Percentiles rank a stretch among this genome's conserved stretches.
These are phyloP conservation scores for Penicillium sp. DNA, from an alignment of 2,329 filamentous ascomycete genomes.

Conservation along the genomic window DNA sequence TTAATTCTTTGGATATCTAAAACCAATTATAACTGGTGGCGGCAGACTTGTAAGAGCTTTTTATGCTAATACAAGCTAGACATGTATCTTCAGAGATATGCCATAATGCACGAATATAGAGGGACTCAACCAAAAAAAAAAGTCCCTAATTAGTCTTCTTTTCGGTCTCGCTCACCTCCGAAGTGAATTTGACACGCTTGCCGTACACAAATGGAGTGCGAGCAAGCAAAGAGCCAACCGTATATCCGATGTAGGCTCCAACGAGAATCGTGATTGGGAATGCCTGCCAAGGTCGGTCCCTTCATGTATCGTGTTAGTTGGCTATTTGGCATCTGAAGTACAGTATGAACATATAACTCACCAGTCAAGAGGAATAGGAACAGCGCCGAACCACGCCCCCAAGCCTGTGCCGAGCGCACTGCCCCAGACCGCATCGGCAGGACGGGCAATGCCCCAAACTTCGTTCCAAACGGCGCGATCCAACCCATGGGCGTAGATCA, in stretches of 20 bases:
- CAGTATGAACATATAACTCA: constrained; percentile 36
- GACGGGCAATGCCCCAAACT: constrained; percentile 66
- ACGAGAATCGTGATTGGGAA: constrained; percentile 91
- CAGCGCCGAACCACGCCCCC: constrained; percentile 88
- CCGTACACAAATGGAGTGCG: constrained; percentile 36
- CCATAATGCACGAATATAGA: background rate
- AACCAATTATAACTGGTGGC: background rate
- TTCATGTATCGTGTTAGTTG: constrained; percentile 26
- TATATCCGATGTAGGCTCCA: constrained; percentile 77
- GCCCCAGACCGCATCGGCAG: constrained; percentile 82
- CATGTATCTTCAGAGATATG: background rate
- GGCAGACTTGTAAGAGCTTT: background rate
- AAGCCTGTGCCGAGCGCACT: constrained; percentile 73
- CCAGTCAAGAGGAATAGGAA: constrained; percentile 96
- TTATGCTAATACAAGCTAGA: background rate
- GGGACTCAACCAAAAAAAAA: too few relatives aligned
- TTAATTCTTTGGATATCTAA: background rate
- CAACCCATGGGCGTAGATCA: constrained; percentile 84
- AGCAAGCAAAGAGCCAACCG: constrained; percentile 54
- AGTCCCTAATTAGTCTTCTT: constrained; percentile 22
- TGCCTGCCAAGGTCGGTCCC: constrained; percentile 96
- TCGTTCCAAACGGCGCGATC: constrained; percentile 69
- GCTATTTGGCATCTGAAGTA: background rate
- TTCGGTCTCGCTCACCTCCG: constrained; percentile 19
- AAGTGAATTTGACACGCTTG: constrained; percentile 36